phyloP scores from a whole-genome alignment of 2,329 filamentous ascomycete genomes.

The Diaporthe destruens region DNA sequence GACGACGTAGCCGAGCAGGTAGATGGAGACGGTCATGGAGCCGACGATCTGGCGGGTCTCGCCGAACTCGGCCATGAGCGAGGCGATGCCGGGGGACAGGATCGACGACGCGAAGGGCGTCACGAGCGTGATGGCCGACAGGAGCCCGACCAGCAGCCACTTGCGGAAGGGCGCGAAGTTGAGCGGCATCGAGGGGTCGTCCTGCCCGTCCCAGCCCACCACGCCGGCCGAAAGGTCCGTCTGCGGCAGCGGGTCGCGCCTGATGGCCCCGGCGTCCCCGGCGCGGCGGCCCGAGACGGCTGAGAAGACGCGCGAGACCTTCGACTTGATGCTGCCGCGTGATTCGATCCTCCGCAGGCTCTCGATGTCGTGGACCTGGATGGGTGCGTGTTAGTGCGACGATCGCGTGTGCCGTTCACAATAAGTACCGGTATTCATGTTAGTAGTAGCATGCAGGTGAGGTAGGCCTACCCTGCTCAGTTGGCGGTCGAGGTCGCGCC shows the following conservation, averaged over 20 bases:
- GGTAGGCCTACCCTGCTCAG: conserved; percentile 44
- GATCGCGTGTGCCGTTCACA: too few relatives aligned
- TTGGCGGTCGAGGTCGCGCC: conserved; percentile 47
- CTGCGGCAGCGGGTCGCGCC: conserved; percentile 56
- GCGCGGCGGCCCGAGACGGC: conserved; percentile 46
- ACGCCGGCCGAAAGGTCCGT: conserved; percentile 65
- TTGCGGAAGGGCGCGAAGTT: conserved; percentile 69
- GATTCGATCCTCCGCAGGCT: conserved; percentile 44
- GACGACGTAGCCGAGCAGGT: conserved; percentile 69
- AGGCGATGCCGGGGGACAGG: conserved; percentile 61
- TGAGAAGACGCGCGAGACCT: conserved; percentile 47
- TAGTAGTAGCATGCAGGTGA: not conserved
- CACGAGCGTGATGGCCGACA: conserved; percentile 73
- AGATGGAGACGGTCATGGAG: conserved; percentile 71
- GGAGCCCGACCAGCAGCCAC: conserved; percentile 68
- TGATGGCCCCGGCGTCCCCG: conserved; percentile 47
- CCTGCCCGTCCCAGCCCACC: conserved; percentile 71
- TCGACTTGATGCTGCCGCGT: conserved; percentile 45
- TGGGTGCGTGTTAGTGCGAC: conserved; percentile 1
- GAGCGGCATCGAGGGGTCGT: conserved; percentile 69
- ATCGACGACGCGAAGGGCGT: conserved; percentile 76
- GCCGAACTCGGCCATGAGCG: conserved; percentile 60
- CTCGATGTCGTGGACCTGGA: conserved; percentile 41
- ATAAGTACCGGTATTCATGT: too few relatives aligned
- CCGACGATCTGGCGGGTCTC: conserved; percentile 57